Evolutionary conservation across 169 alveolate species (phyloP).

Genomic region (Cryptosporidium sp.): DNA sequence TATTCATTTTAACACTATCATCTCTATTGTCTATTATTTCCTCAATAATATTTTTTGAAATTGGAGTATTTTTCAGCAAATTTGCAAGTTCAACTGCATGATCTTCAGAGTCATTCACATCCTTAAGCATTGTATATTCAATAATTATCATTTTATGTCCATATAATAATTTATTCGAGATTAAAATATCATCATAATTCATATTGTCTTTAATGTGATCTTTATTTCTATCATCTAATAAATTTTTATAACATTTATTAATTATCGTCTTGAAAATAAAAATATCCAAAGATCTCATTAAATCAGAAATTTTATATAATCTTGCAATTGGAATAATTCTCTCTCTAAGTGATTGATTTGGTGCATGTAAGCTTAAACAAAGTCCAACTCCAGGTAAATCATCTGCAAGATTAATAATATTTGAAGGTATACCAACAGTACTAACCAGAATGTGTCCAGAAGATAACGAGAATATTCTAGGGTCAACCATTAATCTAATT

Average conservation of each 20-base stretch:
- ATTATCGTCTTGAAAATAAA: conserved; percentile 49
- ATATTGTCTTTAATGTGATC: conserved; percentile 3
- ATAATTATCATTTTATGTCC: conserved; percentile 73
- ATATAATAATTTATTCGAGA: conserved; percentile 26
- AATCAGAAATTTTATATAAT: conserved; percentile 70
- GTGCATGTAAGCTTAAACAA: conserved; percentile 80
- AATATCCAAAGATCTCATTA: conserved; percentile 73
- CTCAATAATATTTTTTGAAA: conserved; percentile 36
- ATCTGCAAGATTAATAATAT: conserved; percentile 74
- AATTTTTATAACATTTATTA: conserved; percentile 30
- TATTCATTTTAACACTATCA: not conserved
- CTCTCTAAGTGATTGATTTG: conserved; percentile 77
- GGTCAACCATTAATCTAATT: conserved; percentile 45
- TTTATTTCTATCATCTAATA: conserved; percentile 49
- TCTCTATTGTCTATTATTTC: conserved; percentile 14
- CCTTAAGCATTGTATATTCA: conserved; percentile 77
- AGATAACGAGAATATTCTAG: conserved; percentile 52
- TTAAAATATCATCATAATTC: conserved; percentile 32
- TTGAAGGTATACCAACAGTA: conserved; percentile 80
- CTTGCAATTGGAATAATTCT: conserved; percentile 76
- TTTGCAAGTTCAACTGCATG: conserved; percentile 78
- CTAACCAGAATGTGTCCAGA: conserved; percentile 72
- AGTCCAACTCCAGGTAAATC: conserved; percentile 80
- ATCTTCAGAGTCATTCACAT: conserved; percentile 76
- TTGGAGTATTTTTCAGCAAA: conserved; percentile 61